Evolutionary conservation across 192 early-diverging fungal genomes (phyloP), one percentile per base, ranked within the genome.

Genomic region (Diversispora epigaea): DNA sequence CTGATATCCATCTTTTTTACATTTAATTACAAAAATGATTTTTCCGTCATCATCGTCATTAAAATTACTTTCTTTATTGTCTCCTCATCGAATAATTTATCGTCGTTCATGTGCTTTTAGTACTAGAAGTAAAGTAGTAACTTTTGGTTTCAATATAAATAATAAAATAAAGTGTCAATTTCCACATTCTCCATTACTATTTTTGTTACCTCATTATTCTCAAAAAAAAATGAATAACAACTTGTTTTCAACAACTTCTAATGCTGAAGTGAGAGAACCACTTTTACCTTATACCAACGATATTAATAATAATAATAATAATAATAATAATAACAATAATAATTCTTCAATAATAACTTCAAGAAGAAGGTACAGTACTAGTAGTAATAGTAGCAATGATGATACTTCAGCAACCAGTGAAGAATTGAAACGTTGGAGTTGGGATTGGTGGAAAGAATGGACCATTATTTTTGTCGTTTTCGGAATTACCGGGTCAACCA

Each of bases 401-500:
- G 25, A 49, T 49, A 49, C 47, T 14, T 49, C 47, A 2, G 0
- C 47, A 17, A 54, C 50, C 12, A 54, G 1, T 15, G 44, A 39
- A 43, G 63, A 52, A 65, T 54, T 75, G 11, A 65, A 17, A 75
- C 46, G 73, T 15, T 75, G 73, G 73, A 52, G 47, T n/a, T 75
- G 60, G 73, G 3, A 8, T 32, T 75, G 73, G 73, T 75, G 73
- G 73, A 75, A 75, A 75, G 73, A 75, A 43, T 75, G 62, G 62
- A 65, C 62, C 41, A 75, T 75, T n/a, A 75, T 64, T 25, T 54
- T 75, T 41, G 69, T 68, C 2, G 81, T 83, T 46, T 83, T 83
- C 68, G 81, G 76, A 32, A 77, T 83, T 47, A 83, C 81, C 32
- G 81, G 81, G n/a, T 80, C 79, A 40, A 80, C 81, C 4, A 83